Evolutionary conservation across 352 stramenopile species (phyloP), one percentile per base, ranked within the genome.

Genomic region (Phytopythium sindhum): DNA sequence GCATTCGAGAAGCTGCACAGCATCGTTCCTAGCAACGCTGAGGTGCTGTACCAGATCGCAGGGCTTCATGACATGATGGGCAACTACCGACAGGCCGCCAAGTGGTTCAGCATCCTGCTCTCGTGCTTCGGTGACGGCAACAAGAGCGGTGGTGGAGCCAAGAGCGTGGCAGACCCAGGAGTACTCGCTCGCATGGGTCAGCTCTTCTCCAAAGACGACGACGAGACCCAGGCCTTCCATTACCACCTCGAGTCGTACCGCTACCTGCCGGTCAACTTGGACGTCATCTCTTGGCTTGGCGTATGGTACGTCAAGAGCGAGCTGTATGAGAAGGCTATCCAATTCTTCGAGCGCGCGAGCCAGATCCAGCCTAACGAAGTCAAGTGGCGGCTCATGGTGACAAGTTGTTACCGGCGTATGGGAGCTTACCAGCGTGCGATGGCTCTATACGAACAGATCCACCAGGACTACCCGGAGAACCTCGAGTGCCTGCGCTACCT

Each of bases 251-350:
- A 99, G 73, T 97, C 86, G 57, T 98, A 98, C 61, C 75, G 95
- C 37, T 92, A 97, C 63, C 98, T 98, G 66, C 97, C 96, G 10
- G 88, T 97, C 58, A 98, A 99, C 71, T 75, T 99, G 28, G 95
- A 99, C 68, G 93, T 98, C 44, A 98, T 99, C 59, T 96, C 86
- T 14, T 98, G 93, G 93, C 88, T 99, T 45, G 96, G 94, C 21
- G 91, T 98, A 21, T 98, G 95, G 95, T 99, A 98, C 66, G 94
- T 99, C 63, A 98, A 98, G 72, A 93, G 89, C 39, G 95, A 99
- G 66, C 80, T 98, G 68, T 99, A 98, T 70, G 95, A 98, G 67
- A 98, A 98, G 69, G 94, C 92, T 12, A 98, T 99, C 53, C 79
- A 96, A 53, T 99, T 98, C 71, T 99, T 99, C 61, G 85, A 98